phyloP scores from a whole-genome alignment of 176 grass and related monocot genomes.

The Alopecurus myosuroides region DNA sequence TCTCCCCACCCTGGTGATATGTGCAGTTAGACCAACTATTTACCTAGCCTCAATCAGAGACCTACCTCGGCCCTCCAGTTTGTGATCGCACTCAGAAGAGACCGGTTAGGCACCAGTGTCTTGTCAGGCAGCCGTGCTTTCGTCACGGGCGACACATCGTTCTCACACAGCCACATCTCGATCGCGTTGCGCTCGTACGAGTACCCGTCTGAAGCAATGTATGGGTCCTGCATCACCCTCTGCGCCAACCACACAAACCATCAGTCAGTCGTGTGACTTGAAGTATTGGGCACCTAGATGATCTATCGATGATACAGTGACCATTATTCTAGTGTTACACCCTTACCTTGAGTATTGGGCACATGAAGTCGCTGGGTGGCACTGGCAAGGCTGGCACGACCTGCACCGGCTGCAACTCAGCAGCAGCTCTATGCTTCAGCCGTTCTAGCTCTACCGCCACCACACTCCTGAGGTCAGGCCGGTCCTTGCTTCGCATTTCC shows the following conservation, averaged over 20 bases:
- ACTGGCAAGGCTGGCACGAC: not conserved
- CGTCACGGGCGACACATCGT: slow-evolving; percentile 35
- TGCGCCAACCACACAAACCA: not conserved
- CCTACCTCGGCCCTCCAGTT: slow-evolving; percentile 21
- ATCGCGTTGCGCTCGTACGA: slow-evolving; percentile 62
- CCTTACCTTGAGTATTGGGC: slow-evolving; percentile 77
- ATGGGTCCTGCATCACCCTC: slow-evolving; percentile 70
- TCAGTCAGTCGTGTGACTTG: too few species aligned
- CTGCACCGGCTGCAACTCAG: not conserved
- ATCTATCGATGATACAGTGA: not conserved
- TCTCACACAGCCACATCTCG: slow-evolving; percentile 43
- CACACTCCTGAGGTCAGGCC: slow-evolving; percentile 49
- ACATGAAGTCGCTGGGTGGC: slow-evolving; percentile 68
- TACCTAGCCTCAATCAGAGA: not conserved
- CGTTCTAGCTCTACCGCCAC: slow-evolving; percentile 54
- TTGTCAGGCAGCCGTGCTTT: slow-evolving; percentile 31
- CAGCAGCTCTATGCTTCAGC: slow-evolving; percentile 42
- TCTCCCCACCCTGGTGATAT: not conserved
- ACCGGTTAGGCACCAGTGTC: slow-evolving; percentile 28
- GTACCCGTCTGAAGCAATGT: slow-evolving; percentile 73
- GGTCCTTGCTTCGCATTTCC: slow-evolving; percentile 70
- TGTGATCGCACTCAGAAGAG: slow-evolving; percentile 29
- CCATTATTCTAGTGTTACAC: not conserved
- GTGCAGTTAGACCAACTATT: slow-evolving; percentile 13
- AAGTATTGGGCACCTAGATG: too few species aligned